A percentile compares a stretch with the other conserved stretches of the same genome.
Evolutionary conservation across 805 yeast species (phyloP).

Genomic region (Pichia cephalocereana): DNA sequence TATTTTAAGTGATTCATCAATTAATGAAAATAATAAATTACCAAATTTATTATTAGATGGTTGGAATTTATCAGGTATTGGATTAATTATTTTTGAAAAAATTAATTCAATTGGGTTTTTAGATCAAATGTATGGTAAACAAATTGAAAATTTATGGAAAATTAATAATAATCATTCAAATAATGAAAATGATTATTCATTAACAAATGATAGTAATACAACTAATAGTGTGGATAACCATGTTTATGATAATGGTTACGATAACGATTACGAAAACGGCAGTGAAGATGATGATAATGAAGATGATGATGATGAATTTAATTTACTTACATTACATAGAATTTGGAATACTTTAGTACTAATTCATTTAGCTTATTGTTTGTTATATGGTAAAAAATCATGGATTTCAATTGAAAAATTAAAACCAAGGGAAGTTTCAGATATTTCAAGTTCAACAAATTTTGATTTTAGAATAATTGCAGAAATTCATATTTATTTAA

Average conservation of each 20-base stretch:
- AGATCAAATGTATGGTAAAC: conserved; percentile 17
- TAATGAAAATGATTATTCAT: too few species aligned
- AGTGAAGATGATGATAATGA: conserved; percentile 1
- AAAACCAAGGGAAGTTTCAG: conserved; percentile 28
- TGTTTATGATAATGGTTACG: too few species aligned
- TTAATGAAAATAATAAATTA: not conserved
- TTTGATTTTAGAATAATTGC: conserved; percentile 80
- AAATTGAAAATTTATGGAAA: conserved; percentile 10
- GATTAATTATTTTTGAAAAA: conserved; percentile 49
- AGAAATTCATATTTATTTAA: conserved; percentile 53
- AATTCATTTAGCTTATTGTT: conserved; percentile 58
- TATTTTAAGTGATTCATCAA: conserved; percentile 34
- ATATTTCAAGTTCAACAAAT: conserved; percentile 54
- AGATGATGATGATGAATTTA: conserved; percentile 32
- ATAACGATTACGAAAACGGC: not conserved
- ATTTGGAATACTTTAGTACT: conserved; percentile 66
- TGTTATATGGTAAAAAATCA: conserved; percentile 41
- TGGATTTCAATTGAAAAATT: conserved; percentile 35
- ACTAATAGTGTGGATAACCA: too few species aligned
- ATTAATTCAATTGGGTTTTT: conserved; percentile 38
- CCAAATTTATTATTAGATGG: conserved; percentile 40
- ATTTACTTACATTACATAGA: conserved; percentile 47
- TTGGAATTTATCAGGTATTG: conserved; percentile 61
- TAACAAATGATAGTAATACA: too few species aligned
- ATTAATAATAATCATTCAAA: not conserved